Conservation (phyloP, 179 eudicot species). For the Beta lomatogona region DNA sequence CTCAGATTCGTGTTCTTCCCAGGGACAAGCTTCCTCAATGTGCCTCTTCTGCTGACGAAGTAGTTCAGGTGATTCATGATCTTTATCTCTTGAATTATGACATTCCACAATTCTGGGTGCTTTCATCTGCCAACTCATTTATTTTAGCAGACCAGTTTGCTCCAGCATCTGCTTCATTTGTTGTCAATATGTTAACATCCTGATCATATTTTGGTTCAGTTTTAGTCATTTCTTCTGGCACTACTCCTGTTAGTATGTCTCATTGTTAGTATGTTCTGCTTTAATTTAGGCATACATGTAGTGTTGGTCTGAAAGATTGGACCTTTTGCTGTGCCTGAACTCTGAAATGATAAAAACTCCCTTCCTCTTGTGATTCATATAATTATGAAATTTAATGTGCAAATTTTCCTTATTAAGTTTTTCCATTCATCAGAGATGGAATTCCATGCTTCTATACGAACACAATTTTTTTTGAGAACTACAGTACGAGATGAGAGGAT, state of each 20-base stretch:
- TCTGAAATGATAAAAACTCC: not conserved
- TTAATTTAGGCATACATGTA: not conserved
- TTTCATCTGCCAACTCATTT: not conserved
- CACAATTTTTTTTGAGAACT: not conserved
- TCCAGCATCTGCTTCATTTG: not conserved
- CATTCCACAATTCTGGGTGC: not conserved
- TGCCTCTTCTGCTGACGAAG: slow-evolving; percentile 83
- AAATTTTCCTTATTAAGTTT: not conserved
- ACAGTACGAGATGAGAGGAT: not conserved
- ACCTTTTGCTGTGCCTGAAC: not conserved
- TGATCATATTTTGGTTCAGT: not conserved
- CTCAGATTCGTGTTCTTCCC: slow-evolving; percentile 82
- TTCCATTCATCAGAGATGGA: slow-evolving; percentile 4
- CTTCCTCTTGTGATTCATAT: not conserved
- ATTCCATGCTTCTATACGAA: not conserved
- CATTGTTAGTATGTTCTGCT: not conserved
- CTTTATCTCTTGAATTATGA: not conserved
- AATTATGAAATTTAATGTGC: not conserved
- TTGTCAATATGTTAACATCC: not conserved
- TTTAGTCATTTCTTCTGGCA: not conserved
- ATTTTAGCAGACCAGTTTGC: not conserved
- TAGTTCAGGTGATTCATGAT: slow-evolving; percentile 68
- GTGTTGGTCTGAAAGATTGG: not conserved
- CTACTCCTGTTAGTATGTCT: not conserved
- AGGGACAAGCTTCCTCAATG: slow-evolving; percentile 72